Percentiles rank a stretch among this genome's conserved stretches.
phyloP scores from a whole-genome alignment of 192 early-diverging fungal species.

The Entomortierella chlamydospora region DNA sequence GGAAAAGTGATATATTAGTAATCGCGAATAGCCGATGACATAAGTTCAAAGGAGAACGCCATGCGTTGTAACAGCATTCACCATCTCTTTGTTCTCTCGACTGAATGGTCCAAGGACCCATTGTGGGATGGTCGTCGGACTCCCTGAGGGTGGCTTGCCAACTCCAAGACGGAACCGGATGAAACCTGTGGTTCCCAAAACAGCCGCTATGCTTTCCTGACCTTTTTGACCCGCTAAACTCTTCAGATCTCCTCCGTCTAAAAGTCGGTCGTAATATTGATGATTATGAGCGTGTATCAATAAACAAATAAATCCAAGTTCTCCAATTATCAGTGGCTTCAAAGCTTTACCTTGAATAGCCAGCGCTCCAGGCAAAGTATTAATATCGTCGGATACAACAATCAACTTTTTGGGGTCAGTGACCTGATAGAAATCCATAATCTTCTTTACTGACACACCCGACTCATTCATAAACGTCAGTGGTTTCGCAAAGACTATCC shows the following conservation, averaged over 20 bases:
- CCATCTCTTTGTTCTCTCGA: constrained; percentile 68
- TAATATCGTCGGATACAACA: constrained; percentile 69
- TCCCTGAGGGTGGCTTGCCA: constrained; percentile 58
- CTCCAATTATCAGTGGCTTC: too few relatives aligned
- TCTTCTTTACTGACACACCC: constrained; percentile 62
- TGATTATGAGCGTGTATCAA: too few relatives aligned
- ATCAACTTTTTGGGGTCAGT: constrained; percentile 64
- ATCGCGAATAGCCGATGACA: too few relatives aligned
- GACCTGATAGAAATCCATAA: constrained; percentile 61
- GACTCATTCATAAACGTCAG: constrained; percentile 67
- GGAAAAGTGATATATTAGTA: too few relatives aligned
- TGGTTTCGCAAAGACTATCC: constrained; percentile 68
- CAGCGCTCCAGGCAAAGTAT: constrained; percentile 66
- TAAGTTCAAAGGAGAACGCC: background rate
- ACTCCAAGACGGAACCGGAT: constrained; percentile 68
- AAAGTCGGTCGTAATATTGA: background rate
- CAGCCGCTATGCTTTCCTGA: constrained; percentile 59
- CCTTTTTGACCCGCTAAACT: constrained; percentile 66
- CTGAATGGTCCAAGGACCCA: constrained; percentile 63
- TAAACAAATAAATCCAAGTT: too few relatives aligned
- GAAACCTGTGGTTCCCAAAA: constrained; percentile 62
- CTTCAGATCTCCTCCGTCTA: constrained; percentile 58
- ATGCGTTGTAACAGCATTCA: constrained; percentile 1
- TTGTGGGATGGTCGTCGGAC: constrained; percentile 51
- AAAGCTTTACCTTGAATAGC: constrained; percentile 68